Evolutionary conservation across 2,329 filamentous ascomycete species (phyloP).

Genomic region (Trichoderma endophyticum): DNA sequence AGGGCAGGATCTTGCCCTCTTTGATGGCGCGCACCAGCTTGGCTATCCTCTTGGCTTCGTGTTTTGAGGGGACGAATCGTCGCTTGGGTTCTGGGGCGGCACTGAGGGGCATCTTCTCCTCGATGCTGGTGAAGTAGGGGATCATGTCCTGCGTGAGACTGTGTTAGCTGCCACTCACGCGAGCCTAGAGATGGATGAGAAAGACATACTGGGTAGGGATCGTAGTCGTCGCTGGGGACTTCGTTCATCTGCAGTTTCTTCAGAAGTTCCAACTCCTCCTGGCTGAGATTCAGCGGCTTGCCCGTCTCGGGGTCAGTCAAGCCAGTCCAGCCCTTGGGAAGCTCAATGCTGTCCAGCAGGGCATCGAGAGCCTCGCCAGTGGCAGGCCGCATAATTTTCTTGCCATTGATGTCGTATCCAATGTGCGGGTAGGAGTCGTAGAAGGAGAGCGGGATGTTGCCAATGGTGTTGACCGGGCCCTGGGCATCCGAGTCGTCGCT

Average conservation of each 20-base stretch:
- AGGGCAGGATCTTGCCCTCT: constrained; percentile 90
- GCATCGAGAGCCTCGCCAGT: constrained; percentile 92
- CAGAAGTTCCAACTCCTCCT: constrained; percentile 84
- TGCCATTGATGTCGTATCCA: constrained; percentile 97
- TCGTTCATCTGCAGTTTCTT: constrained; percentile 87
- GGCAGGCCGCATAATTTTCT: constrained; percentile 93
- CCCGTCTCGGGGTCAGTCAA: constrained; percentile 91
- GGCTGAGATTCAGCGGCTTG: constrained; percentile 82
- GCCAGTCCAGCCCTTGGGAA: constrained; percentile 96
- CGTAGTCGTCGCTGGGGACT: constrained; percentile 80
- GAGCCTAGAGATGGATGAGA: background rate
- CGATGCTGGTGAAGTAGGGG: constrained; percentile 87
- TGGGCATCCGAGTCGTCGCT: constrained; percentile 89
- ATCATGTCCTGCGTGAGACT: constrained; percentile 62
- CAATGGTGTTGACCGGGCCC: constrained; percentile 83
- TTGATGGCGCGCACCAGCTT: constrained; percentile 95
- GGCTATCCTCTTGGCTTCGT: constrained; percentile 94
- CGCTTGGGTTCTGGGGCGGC: constrained; percentile 94
- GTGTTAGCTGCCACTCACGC: background rate
- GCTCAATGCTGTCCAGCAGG: constrained; percentile 90
- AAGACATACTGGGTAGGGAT: constrained; percentile 74
- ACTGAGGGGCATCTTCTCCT: constrained; percentile 92
- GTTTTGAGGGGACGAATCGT: constrained; percentile 92
- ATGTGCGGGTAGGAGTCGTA: constrained; percentile 98
- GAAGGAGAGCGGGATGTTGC: constrained; percentile 88